Conservation (phyloP, 129 eudicot genomes). For the Flaveria robusta region DNA sequence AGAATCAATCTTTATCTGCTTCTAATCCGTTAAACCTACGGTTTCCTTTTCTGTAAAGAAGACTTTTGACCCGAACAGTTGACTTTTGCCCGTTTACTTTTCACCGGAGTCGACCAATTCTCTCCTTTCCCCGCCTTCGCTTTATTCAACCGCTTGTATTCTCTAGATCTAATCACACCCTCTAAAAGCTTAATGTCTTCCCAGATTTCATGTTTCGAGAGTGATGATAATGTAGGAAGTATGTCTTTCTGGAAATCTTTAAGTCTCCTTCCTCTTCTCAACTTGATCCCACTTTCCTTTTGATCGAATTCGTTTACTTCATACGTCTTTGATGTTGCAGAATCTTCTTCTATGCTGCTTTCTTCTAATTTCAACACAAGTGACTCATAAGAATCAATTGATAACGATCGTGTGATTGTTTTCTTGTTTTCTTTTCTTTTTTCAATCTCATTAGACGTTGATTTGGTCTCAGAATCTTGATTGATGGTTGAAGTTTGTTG, state of each 20-base stretch:
- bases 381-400: constrained; percentile 62
- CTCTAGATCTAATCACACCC: constrained; percentile 68
- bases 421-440: constrained; percentile 28
- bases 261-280: constrained; percentile 76
- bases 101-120: constrained; percentile 56
- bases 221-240: constrained; percentile 61
- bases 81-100: constrained; percentile 57
- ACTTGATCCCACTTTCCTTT: constrained; percentile 42
- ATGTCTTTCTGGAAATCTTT: constrained; percentile 75
- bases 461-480: constrained; percentile 29
- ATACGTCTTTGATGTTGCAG: constrained; percentile 53
- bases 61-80: constrained; percentile 48
- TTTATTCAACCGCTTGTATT: constrained; percentile 54
- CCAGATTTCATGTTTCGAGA: constrained; percentile 60
- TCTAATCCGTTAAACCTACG: constrained; percentile 22
- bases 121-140: constrained; percentile 41
- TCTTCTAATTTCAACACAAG: constrained; percentile 55
- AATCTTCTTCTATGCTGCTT: constrained; percentile 48
- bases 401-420: constrained; percentile 43
- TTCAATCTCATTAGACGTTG: constrained; percentile 29
- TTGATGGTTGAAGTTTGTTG: constrained; percentile 33
- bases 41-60: constrained; percentile 34
- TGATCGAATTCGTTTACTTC: constrained; percentile 35
- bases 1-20: constrained; percentile 28
- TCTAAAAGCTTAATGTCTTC: constrained; percentile 70